A percentile compares a stretch with the other conserved stretches of the same genome.
Conservation (phyloP, 179 eudicot species). For the Silene noctiflora region DNA sequence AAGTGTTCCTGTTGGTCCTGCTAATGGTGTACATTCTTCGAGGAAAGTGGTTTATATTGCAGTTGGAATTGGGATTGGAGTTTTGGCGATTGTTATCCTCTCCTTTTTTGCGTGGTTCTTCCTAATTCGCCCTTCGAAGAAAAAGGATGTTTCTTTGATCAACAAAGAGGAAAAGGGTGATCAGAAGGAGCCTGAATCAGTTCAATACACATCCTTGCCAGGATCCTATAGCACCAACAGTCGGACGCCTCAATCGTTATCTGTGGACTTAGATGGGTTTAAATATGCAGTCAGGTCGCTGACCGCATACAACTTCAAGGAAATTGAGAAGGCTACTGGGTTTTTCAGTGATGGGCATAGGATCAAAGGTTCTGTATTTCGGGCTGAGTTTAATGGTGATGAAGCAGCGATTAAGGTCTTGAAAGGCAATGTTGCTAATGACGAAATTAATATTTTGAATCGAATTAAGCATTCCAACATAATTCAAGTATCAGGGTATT, state of each 20-base stretch:
- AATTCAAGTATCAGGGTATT: constrained; percentile 63
- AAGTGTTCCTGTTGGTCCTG: constrained; percentile 5
- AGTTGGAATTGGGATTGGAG: constrained; percentile 46
- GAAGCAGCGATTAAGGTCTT: constrained; percentile 58
- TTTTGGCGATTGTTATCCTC: constrained; percentile 22
- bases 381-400: constrained; percentile 59
- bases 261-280: constrained; percentile 40
- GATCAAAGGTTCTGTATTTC: constrained; percentile 58
- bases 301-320: constrained; percentile 48
- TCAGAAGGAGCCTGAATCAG: constrained; percentile 19
- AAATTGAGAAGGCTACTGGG: constrained; percentile 50
- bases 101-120: constrained; percentile 34
- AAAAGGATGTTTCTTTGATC: constrained; percentile 16
- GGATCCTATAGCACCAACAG: constrained; percentile 21
- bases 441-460: constrained; percentile 56
- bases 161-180: constrained; percentile 9
- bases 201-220: constrained; percentile 26
- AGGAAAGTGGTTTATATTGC: constrained; percentile 49
- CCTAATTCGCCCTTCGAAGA: constrained; percentile 21
- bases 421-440: constrained; percentile 53
- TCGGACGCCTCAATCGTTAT: constrained; percentile 33
- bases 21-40: constrained; percentile 30
- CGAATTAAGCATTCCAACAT: constrained; percentile 71
- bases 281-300: constrained; percentile 49
- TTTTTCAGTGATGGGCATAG: constrained; percentile 43